Evolutionary conservation across 257 asterid genomes (phyloP).

Genomic region (Orobanche coerulescens): DNA sequence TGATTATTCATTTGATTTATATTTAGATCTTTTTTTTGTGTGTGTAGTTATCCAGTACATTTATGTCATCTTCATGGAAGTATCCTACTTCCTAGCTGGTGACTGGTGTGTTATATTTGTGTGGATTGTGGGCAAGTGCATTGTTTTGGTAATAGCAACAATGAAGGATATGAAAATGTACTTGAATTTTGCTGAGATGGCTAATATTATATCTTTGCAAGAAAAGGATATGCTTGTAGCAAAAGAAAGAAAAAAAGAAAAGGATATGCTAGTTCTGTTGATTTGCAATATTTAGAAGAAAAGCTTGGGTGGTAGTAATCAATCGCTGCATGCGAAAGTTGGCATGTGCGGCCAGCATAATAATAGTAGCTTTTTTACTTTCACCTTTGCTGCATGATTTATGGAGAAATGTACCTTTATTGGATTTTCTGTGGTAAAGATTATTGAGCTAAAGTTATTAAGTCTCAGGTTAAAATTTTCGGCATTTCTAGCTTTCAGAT

Average conservation of each 20-base stretch:
- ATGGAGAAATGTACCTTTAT: not conserved
- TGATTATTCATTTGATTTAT: too few species aligned
- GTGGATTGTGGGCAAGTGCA: not conserved
- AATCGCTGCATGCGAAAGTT: not conserved
- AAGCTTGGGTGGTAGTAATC: not conserved
- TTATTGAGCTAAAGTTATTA: not conserved
- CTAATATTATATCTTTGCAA: not conserved
- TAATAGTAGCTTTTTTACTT: not conserved
- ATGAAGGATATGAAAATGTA: not conserved
- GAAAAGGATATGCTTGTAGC: too few species aligned
- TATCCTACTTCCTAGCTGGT: too few species aligned
- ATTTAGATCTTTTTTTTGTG: too few species aligned
- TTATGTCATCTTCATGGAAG: too few species aligned
- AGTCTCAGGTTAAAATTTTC: not conserved
- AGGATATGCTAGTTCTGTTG: not conserved
- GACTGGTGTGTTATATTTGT: too few species aligned
- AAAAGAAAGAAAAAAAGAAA: too few species aligned
- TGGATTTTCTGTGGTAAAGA: not conserved
- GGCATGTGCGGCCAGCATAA: not conserved
- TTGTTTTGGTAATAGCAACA: slow-evolving; percentile 5
- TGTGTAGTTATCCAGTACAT: too few species aligned
- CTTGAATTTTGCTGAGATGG: not conserved
- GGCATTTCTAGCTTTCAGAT: not conserved
- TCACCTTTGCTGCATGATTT: not conserved
- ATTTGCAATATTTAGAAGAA: slow-evolving; percentile 8